Percentiles rank a stretch among this genome's conserved stretches.
Conservation (phyloP, 495 filamentous ascomycete genomes). For the Wilcoxina mikolae region DNA sequence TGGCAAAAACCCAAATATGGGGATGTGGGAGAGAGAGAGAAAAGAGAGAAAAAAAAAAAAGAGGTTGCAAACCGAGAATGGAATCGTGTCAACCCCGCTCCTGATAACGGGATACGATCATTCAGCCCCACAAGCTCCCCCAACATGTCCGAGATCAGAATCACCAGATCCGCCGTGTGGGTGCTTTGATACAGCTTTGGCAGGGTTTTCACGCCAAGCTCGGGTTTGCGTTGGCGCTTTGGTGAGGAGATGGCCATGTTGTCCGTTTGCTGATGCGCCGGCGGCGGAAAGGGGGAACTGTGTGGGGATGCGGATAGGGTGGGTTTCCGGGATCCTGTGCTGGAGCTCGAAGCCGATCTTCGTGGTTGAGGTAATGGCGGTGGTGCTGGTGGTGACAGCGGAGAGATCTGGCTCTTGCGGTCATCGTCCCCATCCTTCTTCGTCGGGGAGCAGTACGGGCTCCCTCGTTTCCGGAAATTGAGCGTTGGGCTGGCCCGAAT, state of each 20-base stretch:
- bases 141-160: constrained; percentile 87
- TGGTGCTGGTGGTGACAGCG: neutral
- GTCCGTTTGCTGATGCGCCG: neutral
- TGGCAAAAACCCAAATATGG: no score
- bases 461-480: no score
- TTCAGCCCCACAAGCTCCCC: constrained; percentile 86
- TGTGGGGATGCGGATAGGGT: neutral
- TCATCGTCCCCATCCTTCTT: no score
- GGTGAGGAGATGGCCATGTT: neutral
- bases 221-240: neutral
- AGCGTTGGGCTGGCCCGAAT: no score
- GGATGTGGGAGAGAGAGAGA: neutral
- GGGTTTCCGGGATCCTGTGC: neutral
- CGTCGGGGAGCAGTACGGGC: no score
- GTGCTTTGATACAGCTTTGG: constrained; percentile 65
- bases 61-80: constrained; percentile 56
- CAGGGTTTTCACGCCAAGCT: constrained; percentile 30
- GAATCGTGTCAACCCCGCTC: constrained; percentile 77
- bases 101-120: constrained; percentile 69
- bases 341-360: neutral
- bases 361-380: neutral
- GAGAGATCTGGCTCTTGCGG: neutral
- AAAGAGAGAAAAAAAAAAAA: no score
- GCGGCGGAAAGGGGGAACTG: neutral
- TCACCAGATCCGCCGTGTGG: constrained; percentile 66